A percentile compares a stretch with the other conserved stretches of the same genome.
Evolutionary conservation across 345 rosid species (phyloP).

Genomic region (Eucalyptus curtisii): DNA sequence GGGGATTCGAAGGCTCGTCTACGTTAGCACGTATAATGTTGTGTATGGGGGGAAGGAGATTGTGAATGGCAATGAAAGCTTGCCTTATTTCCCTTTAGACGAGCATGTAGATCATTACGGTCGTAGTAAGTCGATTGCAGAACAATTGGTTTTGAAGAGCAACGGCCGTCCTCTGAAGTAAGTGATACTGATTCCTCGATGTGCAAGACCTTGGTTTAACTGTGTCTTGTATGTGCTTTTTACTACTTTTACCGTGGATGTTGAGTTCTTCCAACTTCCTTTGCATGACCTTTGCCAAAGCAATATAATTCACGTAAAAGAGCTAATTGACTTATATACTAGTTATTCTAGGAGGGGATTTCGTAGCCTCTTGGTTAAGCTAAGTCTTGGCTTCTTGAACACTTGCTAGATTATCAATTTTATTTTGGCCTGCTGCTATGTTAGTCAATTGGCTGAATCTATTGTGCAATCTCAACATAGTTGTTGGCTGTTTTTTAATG

Average conservation of each 20-base stretch:
- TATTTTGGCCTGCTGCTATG: not conserved
- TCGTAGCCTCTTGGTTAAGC: not conserved
- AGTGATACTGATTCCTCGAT: slow-evolving; percentile 1
- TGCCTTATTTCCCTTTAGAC: slow-evolving; percentile 77
- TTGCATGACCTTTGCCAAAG: not conserved
- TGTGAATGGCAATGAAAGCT: slow-evolving; percentile 58
- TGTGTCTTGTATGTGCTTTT: not conserved
- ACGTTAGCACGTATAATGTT: slow-evolving; percentile 86
- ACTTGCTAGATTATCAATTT: not conserved
- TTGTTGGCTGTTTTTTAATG: not conserved
- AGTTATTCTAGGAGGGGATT: not conserved
- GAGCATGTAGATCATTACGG: slow-evolving; percentile 65
- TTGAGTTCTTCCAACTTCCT: not conserved
- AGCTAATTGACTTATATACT: not conserved
- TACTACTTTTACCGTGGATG: not conserved
- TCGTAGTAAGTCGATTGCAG: slow-evolving; percentile 74
- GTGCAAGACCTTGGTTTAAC: not conserved
- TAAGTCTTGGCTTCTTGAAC: not conserved
- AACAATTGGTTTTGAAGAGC: slow-evolving; percentile 70
- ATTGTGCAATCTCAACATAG: not conserved
- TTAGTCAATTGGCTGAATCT: not conserved
- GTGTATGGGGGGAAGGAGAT: slow-evolving; percentile 89
- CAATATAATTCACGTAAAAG: not conserved
- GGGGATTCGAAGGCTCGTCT: slow-evolving; percentile 62
- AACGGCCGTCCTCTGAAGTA: slow-evolving; percentile 69